Percentiles rank a stretch among this genome's conserved stretches.
phyloP scores from a whole-genome alignment of 1,139 yeast genomes.

The Candida sojae region DNA sequence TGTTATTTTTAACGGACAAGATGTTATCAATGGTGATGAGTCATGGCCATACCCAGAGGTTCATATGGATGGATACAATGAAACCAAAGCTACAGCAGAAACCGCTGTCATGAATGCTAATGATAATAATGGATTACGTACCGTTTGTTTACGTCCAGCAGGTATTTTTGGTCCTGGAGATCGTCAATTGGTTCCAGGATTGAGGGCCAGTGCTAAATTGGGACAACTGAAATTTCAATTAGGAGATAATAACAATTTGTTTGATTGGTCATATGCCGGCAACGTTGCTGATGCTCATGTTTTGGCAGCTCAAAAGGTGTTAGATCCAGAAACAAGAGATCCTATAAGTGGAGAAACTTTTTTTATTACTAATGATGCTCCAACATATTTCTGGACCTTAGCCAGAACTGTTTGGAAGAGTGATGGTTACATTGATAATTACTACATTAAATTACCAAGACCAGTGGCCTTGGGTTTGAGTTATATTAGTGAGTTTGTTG shows the following conservation, averaged over 20 bases:
- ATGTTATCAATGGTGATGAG: slow-evolving; percentile 89
- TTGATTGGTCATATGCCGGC: slow-evolving; percentile 99
- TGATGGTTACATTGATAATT: slow-evolving; percentile 79
- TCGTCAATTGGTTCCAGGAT: slow-evolving; percentile 92
- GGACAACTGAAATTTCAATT: slow-evolving; percentile 93
- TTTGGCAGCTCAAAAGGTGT: slow-evolving; percentile 77
- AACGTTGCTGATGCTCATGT: slow-evolving; percentile 98
- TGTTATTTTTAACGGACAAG: slow-evolving; percentile 92
- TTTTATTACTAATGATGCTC: slow-evolving; percentile 91
- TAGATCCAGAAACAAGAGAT: slow-evolving; percentile 41
- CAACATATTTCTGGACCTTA: slow-evolving; percentile 95
- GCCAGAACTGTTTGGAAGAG: slow-evolving; percentile 98
- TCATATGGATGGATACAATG: slow-evolving; percentile 97
- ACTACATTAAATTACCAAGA: slow-evolving; percentile 67
- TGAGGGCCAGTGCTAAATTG: slow-evolving; percentile 75
- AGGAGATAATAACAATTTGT: slow-evolving; percentile 89
- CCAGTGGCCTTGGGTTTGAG: slow-evolving; percentile 80
- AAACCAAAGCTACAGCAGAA: slow-evolving; percentile 93
- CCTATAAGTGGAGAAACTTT: slow-evolving; percentile 82
- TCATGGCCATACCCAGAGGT: slow-evolving; percentile 87
- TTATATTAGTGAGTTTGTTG: slow-evolving; percentile 71
- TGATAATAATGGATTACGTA: slow-evolving; percentile 53
- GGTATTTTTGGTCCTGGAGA: slow-evolving; percentile 99
- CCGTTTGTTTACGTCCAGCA: slow-evolving; percentile 92
- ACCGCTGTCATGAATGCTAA: slow-evolving; percentile 74